Percentiles rank a stretch among this genome's conserved stretches.
Conservation (phyloP, 208 protist genomes). For the Acanthamoeba royreba region DNA sequence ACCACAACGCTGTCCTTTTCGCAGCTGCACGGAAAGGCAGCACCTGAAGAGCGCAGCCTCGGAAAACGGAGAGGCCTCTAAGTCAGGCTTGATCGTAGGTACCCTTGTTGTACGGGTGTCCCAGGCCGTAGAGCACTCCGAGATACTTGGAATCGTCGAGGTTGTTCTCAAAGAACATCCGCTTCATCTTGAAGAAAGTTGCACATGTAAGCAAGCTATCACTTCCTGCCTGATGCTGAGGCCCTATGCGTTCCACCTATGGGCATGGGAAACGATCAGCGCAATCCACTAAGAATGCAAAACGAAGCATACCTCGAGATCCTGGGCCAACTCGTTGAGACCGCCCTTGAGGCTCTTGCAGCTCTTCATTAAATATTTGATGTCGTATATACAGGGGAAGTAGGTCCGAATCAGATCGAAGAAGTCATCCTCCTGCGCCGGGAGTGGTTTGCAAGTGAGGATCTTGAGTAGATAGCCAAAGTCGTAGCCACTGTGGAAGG, state of each 20-base stretch:
- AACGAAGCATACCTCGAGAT: slow-evolving; percentile 9
- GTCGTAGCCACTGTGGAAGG: slow-evolving; percentile 98
- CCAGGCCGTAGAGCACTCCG: slow-evolving; percentile 93
- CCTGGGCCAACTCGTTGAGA: slow-evolving; percentile 91
- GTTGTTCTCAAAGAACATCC: slow-evolving; percentile 81
- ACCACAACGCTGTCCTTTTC: not conserved
- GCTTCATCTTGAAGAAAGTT: slow-evolving; percentile 96
- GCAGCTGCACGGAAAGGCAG: too few species aligned
- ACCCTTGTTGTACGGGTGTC: slow-evolving; percentile 9
- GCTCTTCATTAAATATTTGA: slow-evolving; percentile 98
- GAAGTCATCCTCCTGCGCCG: slow-evolving; percentile 94
- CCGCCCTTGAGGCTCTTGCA: slow-evolving; percentile 89
- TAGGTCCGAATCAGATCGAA: slow-evolving; percentile 92
- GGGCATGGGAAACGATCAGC: not conserved
- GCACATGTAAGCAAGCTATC: slow-evolving; percentile 96
- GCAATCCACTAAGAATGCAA: not conserved
- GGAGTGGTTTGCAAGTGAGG: slow-evolving; percentile 93
- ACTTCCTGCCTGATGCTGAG: slow-evolving; percentile 92
- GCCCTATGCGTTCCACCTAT: slow-evolving; percentile 88
- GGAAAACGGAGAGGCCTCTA: not conserved
- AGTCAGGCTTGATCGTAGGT: not conserved
- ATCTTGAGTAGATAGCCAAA: slow-evolving; percentile 97
- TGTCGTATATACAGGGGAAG: slow-evolving; percentile 97
- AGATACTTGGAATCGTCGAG: slow-evolving; percentile 84
- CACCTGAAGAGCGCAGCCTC: too few species aligned